Base-by-base conservation (phyloP, 2,329 filamentous ascomycete species). In the Aureobasidium leucospermi region DNA sequence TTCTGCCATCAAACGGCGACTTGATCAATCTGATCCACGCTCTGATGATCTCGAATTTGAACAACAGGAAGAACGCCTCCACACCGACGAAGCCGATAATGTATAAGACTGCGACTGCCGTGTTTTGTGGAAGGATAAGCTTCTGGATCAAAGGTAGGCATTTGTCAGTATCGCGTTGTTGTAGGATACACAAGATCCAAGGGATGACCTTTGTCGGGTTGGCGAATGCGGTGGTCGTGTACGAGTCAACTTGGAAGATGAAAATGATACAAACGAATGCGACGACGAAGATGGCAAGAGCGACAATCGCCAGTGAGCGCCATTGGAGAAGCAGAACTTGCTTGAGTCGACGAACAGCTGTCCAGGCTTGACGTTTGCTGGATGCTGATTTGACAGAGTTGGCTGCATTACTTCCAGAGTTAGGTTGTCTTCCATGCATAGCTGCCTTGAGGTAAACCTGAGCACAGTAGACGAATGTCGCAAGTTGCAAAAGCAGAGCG, bases 281-380 rank as follows among this genome's bases (percentile, higher is more conserved):
- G 6, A 63, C 64, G 19, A 65, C 65, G 31, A 64, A 63, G 41
- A 94, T 81, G 64, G 95, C 92, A 67, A 93, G 83, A 32, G 92
- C 74, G 9, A 93, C 88, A 58, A 94, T 86, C 23, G 85, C 82
- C 59, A 93, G 88, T 29, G 88, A 89, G 65, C 90, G 82, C 90
- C 90, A 95, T 71, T 95, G 90, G 6, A 94, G 80, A 62, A 86
- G 79, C 46, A 95, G 81, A 16, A 96, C 90, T 65, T 90, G 85
- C 62, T 85, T 84, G 32, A 95, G 87, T 60, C 87, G 82, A 55
- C 83, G 83, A 19, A 94, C 82, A 65, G 90, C 83, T 61, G 87
- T 84, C 69, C 91, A 89, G 1, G 66, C 66, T 31, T 58, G 63
- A 6, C 65, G 60, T 8, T 63, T 61, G 1, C 64, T 61, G 2